Percentiles rank a stretch among this genome's conserved stretches.
Evolutionary conservation across 805 yeast genomes (phyloP).

Genomic region (Ogataea glucozyma): DNA sequence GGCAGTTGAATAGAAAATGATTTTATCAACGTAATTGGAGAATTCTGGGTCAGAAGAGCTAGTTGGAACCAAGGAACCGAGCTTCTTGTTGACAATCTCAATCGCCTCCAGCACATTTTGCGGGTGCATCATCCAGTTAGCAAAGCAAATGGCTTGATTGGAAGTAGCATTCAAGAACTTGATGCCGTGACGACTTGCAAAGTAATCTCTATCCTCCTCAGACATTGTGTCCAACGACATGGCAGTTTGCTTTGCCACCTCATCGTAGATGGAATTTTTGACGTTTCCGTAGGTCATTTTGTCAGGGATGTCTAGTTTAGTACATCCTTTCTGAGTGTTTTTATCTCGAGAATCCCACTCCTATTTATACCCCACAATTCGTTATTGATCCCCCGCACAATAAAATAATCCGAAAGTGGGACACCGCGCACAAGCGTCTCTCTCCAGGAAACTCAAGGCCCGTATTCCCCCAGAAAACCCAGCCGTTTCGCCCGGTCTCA

Average conservation of each 20-base stretch:
- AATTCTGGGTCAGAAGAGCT: constrained; percentile 12
- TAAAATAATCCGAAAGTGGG: too few species aligned
- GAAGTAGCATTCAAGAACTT: constrained; percentile 32
- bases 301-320: too few species aligned
- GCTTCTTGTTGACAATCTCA: constrained; percentile 15
- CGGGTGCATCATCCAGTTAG: constrained; percentile 27
- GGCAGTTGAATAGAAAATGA: constrained; percentile 27
- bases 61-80: constrained; percentile 15
- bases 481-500: too few species aligned
- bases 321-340: background rate
- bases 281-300: background rate
- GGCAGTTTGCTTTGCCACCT: constrained; percentile 22
- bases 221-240: constrained; percentile 30
- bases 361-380: background rate
- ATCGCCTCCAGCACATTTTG: constrained; percentile 25
- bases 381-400: background rate
- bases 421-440: too few species aligned
- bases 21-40: constrained; percentile 19
- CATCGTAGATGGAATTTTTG: constrained; percentile 14
- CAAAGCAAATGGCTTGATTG: constrained; percentile 30
- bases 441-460: too few species aligned
- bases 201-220: constrained; percentile 25
- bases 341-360: background rate
- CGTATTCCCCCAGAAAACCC: too few species aligned
- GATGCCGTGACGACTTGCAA: constrained; percentile 13